Percentiles rank a stretch among this genome's conserved stretches.
Evolutionary conservation across 2,329 filamentous ascomycete species (phyloP).

Genomic region (Mycosphaerella sp.): DNA sequence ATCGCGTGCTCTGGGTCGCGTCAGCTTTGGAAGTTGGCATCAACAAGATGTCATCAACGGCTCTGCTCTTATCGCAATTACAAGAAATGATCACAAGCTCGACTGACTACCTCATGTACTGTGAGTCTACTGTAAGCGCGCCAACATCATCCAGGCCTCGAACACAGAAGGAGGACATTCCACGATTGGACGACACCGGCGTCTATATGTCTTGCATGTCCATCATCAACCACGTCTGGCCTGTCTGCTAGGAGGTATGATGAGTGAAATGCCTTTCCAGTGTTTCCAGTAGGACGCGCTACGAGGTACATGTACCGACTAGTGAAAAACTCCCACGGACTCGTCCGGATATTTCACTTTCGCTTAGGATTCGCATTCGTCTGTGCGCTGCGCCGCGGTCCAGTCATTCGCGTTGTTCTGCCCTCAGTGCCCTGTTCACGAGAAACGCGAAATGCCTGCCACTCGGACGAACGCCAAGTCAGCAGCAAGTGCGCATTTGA

Average conservation of each 20-base stretch:
- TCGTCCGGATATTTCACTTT: slow-evolving; percentile 8
- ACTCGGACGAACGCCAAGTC: slow-evolving; percentile 4
- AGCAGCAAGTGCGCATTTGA: background rate
- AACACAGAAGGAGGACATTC: background rate
- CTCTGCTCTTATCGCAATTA: background rate
- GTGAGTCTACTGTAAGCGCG: too few species aligned
- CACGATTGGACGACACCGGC: background rate
- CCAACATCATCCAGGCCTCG: background rate
- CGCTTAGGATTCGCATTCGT: background rate
- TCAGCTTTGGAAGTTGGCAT: background rate
- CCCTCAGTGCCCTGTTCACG: background rate
- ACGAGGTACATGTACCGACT: background rate
- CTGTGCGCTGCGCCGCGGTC: background rate
- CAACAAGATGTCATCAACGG: background rate
- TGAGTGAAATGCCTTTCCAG: too few species aligned
- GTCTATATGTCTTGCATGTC: background rate
- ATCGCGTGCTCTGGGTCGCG: slow-evolving; percentile 11
- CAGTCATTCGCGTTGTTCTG: slow-evolving; percentile 7
- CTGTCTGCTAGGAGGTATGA: background rate
- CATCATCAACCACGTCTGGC: background rate
- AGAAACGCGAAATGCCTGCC: slow-evolving; percentile 6
- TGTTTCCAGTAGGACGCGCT: background rate
- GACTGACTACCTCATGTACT: too few species aligned
- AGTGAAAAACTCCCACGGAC: slow-evolving; percentile 2
- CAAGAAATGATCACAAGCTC: background rate